These are phyloP conservation scores for Exophiala phaeomuriformis DNA, from an alignment of 2,329 filamentous ascomycete genomes.

Conservation along the genomic window DNA sequence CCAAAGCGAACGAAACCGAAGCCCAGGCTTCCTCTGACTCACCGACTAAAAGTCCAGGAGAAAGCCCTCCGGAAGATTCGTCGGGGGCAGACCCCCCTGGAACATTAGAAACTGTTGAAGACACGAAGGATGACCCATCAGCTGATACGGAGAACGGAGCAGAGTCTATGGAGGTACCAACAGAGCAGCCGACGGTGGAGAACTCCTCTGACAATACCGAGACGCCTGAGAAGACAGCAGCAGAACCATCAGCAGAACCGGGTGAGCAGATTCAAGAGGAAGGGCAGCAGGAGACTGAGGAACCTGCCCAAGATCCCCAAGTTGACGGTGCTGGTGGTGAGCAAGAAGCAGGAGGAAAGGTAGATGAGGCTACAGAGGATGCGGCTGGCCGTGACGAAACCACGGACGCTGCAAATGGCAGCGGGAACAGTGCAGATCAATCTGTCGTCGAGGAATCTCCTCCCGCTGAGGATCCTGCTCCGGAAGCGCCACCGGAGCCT, in stretches of 20 bases:
- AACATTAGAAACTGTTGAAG: conserved; percentile 16
- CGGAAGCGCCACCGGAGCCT: conserved; percentile 8
- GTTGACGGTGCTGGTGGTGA: conserved; percentile 15
- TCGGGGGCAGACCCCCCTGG: background rate
- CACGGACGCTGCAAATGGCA: conserved; percentile 9
- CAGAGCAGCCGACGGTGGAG: background rate
- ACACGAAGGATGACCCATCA: conserved; percentile 19
- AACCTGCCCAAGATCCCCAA: background rate
- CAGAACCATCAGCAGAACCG: conserved; percentile 11
- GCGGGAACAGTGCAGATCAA: background rate
- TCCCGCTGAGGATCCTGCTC: conserved; percentile 8
- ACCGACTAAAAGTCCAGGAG: background rate
- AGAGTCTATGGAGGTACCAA: background rate
- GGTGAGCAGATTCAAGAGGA: conserved; percentile 15
- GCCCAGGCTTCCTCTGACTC: background rate
- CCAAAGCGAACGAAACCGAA: background rate
- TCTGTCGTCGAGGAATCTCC: conserved; percentile 9
- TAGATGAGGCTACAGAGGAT: conserved; percentile 15
- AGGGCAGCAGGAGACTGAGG: conserved; percentile 5
- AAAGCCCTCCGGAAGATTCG: background rate
- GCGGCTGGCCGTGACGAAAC: conserved; percentile 25
- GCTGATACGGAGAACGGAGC: conserved; percentile 12
- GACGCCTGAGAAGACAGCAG: background rate
- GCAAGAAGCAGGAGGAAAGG: conserved; percentile 18
- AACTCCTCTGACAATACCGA: background rate